These are phyloP conservation scores for Metroxylon sagu DNA, from an alignment of 176 grass and related monocot species.

Conservation along the genomic window DNA sequence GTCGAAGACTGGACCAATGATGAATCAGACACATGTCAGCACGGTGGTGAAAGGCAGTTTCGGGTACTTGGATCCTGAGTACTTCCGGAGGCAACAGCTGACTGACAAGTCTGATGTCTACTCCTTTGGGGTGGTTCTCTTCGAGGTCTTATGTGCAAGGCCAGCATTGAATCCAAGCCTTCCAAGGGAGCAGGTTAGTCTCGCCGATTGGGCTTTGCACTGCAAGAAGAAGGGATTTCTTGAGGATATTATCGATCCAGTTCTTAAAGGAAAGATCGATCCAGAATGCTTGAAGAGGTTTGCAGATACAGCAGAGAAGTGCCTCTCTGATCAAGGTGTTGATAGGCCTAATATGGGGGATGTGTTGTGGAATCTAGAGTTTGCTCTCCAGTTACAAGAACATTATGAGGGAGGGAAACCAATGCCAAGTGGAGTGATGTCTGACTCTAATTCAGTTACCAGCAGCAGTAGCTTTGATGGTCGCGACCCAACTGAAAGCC, in stretches of 20 bases:
- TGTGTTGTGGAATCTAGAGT: slow-evolving; percentile 15
- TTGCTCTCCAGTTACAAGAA: slow-evolving; percentile 6
- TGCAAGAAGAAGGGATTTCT: slow-evolving; percentile 8
- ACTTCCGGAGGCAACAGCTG: slow-evolving; percentile 10
- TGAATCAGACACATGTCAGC: slow-evolving; percentile 7
- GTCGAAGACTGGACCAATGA: slow-evolving; percentile 7
- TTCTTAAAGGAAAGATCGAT: slow-evolving; percentile 3
- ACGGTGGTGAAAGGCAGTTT: slow-evolving; percentile 13
- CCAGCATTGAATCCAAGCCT: slow-evolving; percentile 8
- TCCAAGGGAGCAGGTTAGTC: slow-evolving; percentile 10
- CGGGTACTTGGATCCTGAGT: slow-evolving; percentile 12
- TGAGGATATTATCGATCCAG: neutral
- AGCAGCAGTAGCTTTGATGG: too few relatives aligned
- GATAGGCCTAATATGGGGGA: slow-evolving; percentile 11
- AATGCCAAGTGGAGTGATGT: too few relatives aligned
- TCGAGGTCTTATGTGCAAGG: slow-evolving; percentile 7
- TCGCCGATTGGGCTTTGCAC: slow-evolving; percentile 4
- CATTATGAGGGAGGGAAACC: neutral
- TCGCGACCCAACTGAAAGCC: too few relatives aligned
- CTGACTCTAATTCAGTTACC: too few relatives aligned
- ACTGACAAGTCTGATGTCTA: slow-evolving; percentile 12
- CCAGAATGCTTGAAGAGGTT: slow-evolving; percentile 9
- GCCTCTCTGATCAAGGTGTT: slow-evolving; percentile 3
- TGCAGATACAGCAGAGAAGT: slow-evolving; percentile 3
- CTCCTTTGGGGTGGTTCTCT: slow-evolving; percentile 10